Conservation (phyloP, 2,329 filamentous ascomycete genomes). For the Spiromastix sp. region DNA sequence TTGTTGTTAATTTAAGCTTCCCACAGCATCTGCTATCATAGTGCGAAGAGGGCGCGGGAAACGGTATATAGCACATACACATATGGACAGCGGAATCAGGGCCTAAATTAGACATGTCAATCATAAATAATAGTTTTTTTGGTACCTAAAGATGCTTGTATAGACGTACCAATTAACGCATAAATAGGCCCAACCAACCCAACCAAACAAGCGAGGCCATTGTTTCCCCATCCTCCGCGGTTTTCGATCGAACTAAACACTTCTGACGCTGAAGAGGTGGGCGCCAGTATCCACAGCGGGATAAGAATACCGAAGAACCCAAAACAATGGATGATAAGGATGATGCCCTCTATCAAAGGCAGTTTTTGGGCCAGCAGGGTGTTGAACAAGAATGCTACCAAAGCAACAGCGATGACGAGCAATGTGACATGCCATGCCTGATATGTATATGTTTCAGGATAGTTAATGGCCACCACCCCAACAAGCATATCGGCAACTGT, state of each 20-base stretch:
- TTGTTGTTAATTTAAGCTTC: no score
- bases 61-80: constrained; percentile 14
- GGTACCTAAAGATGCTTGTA: no score
- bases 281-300: constrained; percentile 33
- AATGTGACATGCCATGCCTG: constrained; percentile 42
- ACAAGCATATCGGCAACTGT: constrained; percentile 26
- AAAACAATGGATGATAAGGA: constrained; percentile 41
- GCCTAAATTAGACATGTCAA: no score
- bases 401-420: constrained; percentile 34
- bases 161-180: constrained; percentile 24
- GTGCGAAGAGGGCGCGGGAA: no score
- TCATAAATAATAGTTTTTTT: no score
- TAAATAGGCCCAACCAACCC: constrained; percentile 26
- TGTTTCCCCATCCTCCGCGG: constrained; percentile 33
- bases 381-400: constrained; percentile 33
- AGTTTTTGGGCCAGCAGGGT: constrained; percentile 32
- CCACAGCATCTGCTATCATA: no score
- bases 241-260: constrained; percentile 42
- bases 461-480: constrained; percentile 27
- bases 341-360: constrained; percentile 38
- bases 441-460: constrained; percentile 24
- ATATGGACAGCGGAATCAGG: constrained; percentile 30
- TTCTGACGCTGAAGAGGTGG: constrained; percentile 28
- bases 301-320: constrained; percentile 45
- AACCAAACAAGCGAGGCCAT: constrained; percentile 32